Percentiles rank a stretch among this genome's conserved stretches.
Evolutionary conservation across 768 basidiomycete genomes (phyloP).

Genomic region (Boletus vinaceobasis): DNA sequence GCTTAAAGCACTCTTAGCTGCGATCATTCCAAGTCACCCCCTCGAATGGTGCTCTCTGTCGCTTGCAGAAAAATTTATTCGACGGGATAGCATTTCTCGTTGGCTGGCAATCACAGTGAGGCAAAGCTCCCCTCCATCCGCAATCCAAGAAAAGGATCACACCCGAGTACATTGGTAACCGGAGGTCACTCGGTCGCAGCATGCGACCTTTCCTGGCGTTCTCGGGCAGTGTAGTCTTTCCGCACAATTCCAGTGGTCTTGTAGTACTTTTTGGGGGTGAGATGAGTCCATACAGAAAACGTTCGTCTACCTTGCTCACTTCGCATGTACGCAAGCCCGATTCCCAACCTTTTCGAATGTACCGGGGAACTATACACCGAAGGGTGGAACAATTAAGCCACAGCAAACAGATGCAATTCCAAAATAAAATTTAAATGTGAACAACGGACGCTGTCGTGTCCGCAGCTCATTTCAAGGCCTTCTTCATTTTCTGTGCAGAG

Average conservation of each 20-base stretch:
- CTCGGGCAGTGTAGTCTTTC: not conserved
- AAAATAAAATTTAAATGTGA: not conserved
- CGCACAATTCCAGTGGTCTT: not conserved
- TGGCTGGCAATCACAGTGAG: not conserved
- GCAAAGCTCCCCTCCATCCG: not conserved
- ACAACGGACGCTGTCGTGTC: not conserved
- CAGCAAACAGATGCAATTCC: not conserved
- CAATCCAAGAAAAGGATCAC: not conserved
- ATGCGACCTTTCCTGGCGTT: not conserved
- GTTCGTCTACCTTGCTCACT: not conserved
- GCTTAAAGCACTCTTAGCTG: not conserved
- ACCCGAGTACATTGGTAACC: not conserved
- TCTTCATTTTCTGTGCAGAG: conserved; percentile 69
- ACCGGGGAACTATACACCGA: not conserved
- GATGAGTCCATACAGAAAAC: not conserved
- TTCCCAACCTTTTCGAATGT: no score
- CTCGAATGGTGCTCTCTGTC: not conserved
- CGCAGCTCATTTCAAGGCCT: conserved; percentile 57
- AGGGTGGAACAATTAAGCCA: not conserved
- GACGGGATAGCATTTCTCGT: not conserved
- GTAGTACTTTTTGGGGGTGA: not conserved
- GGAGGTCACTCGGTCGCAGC: not conserved
- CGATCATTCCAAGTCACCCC: not conserved
- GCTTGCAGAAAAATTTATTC: not conserved
- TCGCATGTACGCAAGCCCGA: not conserved